Conservation (phyloP, 441 rosid genomes). For the Cnidoscolus chayamansa region DNA sequence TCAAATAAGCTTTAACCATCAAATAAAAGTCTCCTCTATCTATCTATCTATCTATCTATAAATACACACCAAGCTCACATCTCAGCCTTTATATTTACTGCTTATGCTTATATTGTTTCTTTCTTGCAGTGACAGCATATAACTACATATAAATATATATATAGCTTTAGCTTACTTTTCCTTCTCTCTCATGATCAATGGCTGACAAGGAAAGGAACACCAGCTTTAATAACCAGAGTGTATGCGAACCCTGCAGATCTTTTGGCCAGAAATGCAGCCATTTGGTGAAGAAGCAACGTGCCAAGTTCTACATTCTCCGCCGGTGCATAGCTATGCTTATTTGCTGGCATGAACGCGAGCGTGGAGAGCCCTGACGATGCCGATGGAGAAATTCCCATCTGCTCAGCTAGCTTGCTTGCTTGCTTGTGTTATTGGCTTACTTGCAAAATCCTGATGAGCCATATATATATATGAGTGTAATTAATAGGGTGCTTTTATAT, state of each 20-base stretch:
- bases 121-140: neutral
- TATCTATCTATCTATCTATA: conserved; percentile 8
- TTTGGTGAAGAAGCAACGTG: conserved; percentile 75
- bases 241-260: conserved; percentile 62
- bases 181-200: conserved; percentile 12
- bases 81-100: conserved; percentile 13
- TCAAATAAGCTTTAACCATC: neutral
- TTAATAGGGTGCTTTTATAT: conserved; percentile 20
- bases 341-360: conserved; percentile 71
- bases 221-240: conserved; percentile 19
- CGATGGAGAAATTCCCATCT: too few relatives aligned
- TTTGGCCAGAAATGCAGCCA: conserved; percentile 85
- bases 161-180: neutral
- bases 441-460: neutral
- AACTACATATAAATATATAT: too few relatives aligned
- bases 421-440: too few relatives aligned
- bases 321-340: conserved; percentile 85
- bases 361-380: conserved; percentile 35
- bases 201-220: conserved; percentile 29
- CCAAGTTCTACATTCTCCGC: conserved; percentile 81
- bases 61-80: neutral
- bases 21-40: conserved; percentile 16
- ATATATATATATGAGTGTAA: conserved; percentile 27
- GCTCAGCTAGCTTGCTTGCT: too few relatives aligned
- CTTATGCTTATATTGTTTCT: neutral